Conservation (phyloP, 1,284 basidiomycete genomes). For the Pulveroboletus sp. region DNA sequence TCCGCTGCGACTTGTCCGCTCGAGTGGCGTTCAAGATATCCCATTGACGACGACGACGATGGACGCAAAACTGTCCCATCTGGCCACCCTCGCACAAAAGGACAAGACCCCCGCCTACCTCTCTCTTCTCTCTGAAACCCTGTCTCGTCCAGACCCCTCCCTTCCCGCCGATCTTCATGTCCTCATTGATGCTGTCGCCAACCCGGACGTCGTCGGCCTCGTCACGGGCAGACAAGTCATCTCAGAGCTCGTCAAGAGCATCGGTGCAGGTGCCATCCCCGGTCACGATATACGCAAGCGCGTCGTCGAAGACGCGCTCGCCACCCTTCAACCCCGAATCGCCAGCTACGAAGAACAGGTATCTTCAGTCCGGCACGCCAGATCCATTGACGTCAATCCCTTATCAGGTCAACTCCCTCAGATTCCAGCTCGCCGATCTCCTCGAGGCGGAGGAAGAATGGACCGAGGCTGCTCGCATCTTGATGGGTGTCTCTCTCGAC, state of each 20-base stretch:
- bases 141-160: slow-evolving; percentile 47
- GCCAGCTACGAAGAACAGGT: slow-evolving; percentile 96
- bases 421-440: slow-evolving; percentile 85
- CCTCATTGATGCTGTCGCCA: slow-evolving; percentile 73
- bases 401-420: slow-evolving; percentile 72
- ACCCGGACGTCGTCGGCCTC: slow-evolving; percentile 74
- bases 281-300: slow-evolving; percentile 58
- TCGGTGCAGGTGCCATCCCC: slow-evolving; percentile 53
- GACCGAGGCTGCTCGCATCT: slow-evolving; percentile 85
- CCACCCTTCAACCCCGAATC: slow-evolving; percentile 69
- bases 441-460: slow-evolving; percentile 92
- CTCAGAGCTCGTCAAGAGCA: slow-evolving; percentile 70
- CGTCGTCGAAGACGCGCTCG: slow-evolving; percentile 70
- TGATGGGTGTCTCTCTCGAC: slow-evolving; percentile 90
- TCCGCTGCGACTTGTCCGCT: no score
- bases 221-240: slow-evolving; percentile 85
- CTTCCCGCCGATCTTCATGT: slow-evolving; percentile 55
- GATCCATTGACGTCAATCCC: slow-evolving; percentile 6
- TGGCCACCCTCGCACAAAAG: slow-evolving; percentile 68
- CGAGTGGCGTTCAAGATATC: background rate
- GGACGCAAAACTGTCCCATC: slow-evolving; percentile 62
- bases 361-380: slow-evolving; percentile 23
- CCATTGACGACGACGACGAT: slow-evolving; percentile 35
- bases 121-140: slow-evolving; percentile 51
- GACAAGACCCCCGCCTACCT: slow-evolving; percentile 80